Conservation (phyloP, 768 basidiomycete genomes). For the Lyophyllum atratum region DNA sequence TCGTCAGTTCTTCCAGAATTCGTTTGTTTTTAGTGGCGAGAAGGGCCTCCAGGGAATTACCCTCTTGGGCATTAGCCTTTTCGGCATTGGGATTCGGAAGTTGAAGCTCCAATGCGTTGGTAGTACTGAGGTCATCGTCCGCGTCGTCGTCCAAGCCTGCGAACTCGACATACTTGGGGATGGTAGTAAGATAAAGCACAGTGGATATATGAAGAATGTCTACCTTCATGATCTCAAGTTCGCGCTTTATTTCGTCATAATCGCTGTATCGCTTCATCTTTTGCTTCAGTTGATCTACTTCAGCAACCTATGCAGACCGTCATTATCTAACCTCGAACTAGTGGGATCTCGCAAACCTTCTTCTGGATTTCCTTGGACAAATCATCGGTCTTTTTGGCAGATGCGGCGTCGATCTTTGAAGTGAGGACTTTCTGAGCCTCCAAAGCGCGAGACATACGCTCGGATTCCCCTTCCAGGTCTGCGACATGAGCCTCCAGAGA, state of each 20-base stretch:
- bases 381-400: constrained; percentile 61
- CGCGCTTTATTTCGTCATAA: constrained; percentile 98
- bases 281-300: constrained; percentile 68
- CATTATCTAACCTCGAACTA: neutral
- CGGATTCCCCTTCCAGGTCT: constrained; percentile 76
- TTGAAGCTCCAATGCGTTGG: constrained; percentile 57
- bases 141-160: constrained; percentile 82
- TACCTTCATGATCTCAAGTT: constrained; percentile 98
- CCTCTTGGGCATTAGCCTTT: constrained; percentile 74
- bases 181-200: neutral
- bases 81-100: constrained; percentile 89
- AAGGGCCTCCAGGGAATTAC: constrained; percentile 86
- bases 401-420: constrained; percentile 45
- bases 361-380: constrained; percentile 58
- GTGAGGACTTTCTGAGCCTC: constrained; percentile 58
- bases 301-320: constrained; percentile 45
- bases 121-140: constrained; percentile 52
- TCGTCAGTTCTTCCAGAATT: constrained; percentile 90
- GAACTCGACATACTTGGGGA: constrained; percentile 88
- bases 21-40: constrained; percentile 94
- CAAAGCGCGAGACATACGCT: constrained; percentile 65
- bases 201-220: constrained; percentile 7
- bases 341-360: constrained; percentile 36
- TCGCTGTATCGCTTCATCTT: constrained; percentile 76
- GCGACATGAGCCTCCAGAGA: constrained; percentile 71